These are phyloP conservation scores for Seiridium unicorne DNA, from an alignment of 2,329 filamentous ascomycete species.

Conservation along the genomic window DNA sequence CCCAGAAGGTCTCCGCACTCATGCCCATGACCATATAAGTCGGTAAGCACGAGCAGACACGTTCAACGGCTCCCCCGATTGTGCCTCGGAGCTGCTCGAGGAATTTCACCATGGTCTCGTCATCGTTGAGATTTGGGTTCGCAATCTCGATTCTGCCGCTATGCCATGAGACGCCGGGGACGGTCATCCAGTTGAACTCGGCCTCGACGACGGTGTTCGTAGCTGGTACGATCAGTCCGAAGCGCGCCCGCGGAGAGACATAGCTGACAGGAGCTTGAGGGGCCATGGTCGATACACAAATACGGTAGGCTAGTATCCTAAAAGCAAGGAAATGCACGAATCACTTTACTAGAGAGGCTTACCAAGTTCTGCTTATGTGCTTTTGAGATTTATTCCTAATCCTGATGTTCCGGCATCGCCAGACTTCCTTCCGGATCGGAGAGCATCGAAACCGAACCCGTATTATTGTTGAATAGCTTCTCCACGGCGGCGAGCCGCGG, in stretches of 20 bases:
- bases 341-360: background rate
- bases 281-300: conserved; percentile 5
- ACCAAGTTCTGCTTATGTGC: no score
- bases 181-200: conserved; percentile 29
- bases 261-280: conserved; percentile 16
- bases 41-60: conserved; percentile 23
- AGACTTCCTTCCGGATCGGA: no score
- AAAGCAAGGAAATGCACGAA: background rate
- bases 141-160: conserved; percentile 27
- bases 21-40: conserved; percentile 32
- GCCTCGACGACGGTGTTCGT: conserved; percentile 33
- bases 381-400: no score
- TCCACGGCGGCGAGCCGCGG: no score
- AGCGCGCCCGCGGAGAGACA: conserved; percentile 22
- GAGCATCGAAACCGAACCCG: no score
- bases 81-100: conserved; percentile 24
- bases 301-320: background rate
- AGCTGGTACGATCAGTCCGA: conserved; percentile 29
- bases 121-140: conserved; percentile 25
- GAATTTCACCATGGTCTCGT: conserved; percentile 27
- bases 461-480: no score
- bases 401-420: no score
- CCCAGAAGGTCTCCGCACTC: conserved; percentile 31
- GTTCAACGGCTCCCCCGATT: conserved; percentile 25
- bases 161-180: conserved; percentile 29